A percentile compares a stretch with the other conserved stretches of the same genome.
phyloP scores from a whole-genome alignment of 805 yeast genomes.

The Lachancea fermentati region DNA sequence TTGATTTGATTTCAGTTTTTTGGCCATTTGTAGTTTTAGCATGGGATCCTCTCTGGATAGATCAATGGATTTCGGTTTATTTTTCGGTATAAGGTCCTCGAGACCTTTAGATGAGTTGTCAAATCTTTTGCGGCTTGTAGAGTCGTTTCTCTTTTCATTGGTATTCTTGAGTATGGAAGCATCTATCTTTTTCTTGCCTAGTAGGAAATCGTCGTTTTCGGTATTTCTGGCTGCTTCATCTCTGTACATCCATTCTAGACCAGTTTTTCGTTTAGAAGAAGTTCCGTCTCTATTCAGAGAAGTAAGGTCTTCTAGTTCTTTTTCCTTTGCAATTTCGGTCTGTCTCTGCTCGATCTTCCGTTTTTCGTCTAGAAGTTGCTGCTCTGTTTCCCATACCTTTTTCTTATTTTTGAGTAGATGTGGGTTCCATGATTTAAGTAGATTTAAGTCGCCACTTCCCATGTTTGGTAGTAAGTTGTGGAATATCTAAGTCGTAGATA shows the following conservation, averaged over 20 bases:
- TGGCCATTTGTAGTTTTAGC: conserved; percentile 1
- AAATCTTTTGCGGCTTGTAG: neutral
- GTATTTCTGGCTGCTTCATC: conserved; percentile 31
- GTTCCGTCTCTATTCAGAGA: conserved; percentile 41
- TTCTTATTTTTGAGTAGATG: conserved; percentile 77
- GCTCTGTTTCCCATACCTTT: conserved; percentile 79
- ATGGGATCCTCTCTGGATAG: conserved; percentile 3
- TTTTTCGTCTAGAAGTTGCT: conserved; percentile 66
- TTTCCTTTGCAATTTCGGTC: conserved; percentile 56
- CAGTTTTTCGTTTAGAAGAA: conserved; percentile 34
- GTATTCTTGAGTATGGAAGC: conserved; percentile 7
- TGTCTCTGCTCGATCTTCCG: conserved; percentile 57
- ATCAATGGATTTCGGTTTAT: neutral
- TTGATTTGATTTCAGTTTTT: neutral
- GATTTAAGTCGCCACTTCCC: conserved; percentile 76
- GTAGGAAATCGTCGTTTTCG: conserved; percentile 18
- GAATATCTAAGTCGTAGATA: no score
- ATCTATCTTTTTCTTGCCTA: conserved; percentile 21
- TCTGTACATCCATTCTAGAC: conserved; percentile 86
- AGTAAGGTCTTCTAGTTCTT: conserved; percentile 52
- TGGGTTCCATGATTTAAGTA: conserved; percentile 97
- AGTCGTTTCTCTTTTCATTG: conserved; percentile 4
- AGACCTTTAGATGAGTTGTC: neutral
- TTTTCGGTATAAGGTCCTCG: neutral
- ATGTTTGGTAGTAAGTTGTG: no score